Base-by-base conservation (phyloP, 78 protist species). In the Dictyostelium capitatum region DNA sequence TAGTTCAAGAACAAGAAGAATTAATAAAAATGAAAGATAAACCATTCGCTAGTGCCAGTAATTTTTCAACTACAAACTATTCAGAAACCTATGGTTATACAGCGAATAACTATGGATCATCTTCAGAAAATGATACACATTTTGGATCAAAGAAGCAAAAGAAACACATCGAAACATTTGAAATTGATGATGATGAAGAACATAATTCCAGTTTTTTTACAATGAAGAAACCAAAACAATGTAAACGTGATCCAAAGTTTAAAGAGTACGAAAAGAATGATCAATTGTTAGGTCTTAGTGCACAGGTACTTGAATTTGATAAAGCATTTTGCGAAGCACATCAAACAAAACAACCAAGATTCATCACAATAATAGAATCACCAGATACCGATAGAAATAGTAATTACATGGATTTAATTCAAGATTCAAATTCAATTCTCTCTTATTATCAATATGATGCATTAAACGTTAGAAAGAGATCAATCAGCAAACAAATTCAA, bases 371-470 rank as follows among this genome's bases (percentile, higher is more conserved):
- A 11, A 6, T 62, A 5, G 12, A 25, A 19, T 62, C 70, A 25
- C 70, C 70, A 25, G 70, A 62, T 62, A 25, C 70, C 3, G 17
- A 62, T 12, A 62, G 70, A 62, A 62, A 62, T 25, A 25, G 17
- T 4, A 62, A 62, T 25, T 62, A 25, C 28, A 25, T 62, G 28
- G 28, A 62, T 23, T 25, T 62, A 23, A 25, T 62, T 62, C 37
- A 62, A 62, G 70, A 62, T 25, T 25, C 70, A 23, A 14, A 30
- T 3, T 62, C 70, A 3, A 62, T 62, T 0, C 43, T 62, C 28
- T 30, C 70, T 17, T 62, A 62, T 11, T 32, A 62, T 62, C 70
- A 62, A 62, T 62, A 62, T 62, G 70, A 62, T 62, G 70, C 70
- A 62, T 25, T 25, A 37, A 62, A 62, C 43, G 2, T 37, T 37